A percentile compares a stretch with the other conserved stretches of the same genome.
Evolutionary conservation across 257 asterid species (phyloP).

Genomic region (Jacaranda mimosifolia): DNA sequence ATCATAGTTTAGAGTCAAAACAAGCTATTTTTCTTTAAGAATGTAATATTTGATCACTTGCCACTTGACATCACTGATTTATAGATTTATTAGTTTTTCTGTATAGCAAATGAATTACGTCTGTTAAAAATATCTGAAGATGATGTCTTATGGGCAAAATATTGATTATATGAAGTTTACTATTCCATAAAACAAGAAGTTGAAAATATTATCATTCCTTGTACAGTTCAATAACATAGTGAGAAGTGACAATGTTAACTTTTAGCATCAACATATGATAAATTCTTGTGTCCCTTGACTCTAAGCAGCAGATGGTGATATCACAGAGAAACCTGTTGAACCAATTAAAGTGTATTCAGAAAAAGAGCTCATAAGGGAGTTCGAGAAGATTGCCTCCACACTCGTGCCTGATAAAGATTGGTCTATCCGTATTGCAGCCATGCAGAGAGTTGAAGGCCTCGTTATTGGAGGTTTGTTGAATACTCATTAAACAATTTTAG

Average conservation of each 20-base stretch:
- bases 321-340: conserved; percentile 89
- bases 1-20: not conserved
- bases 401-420: conserved; percentile 99
- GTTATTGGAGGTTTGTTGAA: conserved; percentile 86
- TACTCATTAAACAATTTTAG: conserved; percentile 19
- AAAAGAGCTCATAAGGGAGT: conserved; percentile 94
- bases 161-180: conserved; percentile 10
- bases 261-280: conserved; percentile 33
- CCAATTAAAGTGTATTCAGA: conserved; percentile 95
- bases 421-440: conserved; percentile 93
- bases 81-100: conserved; percentile 9
- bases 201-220: conserved; percentile 9
- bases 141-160: not conserved
- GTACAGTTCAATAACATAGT: not conserved
- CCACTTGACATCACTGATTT: conserved; percentile 9
- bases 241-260: conserved; percentile 18
- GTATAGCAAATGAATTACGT: conserved; percentile 16
- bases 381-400: conserved; percentile 89
- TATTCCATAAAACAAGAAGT: conserved; percentile 21
- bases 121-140: not conserved
- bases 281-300: conserved; percentile 39
- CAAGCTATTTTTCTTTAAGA: conserved; percentile 21
- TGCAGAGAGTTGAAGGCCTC: conserved; percentile 97
- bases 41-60: conserved; percentile 22
- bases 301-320: conserved; percentile 88